Base-by-base conservation (phyloP, 1,139 yeast genomes). In the Geotrichum fermentans region DNA sequence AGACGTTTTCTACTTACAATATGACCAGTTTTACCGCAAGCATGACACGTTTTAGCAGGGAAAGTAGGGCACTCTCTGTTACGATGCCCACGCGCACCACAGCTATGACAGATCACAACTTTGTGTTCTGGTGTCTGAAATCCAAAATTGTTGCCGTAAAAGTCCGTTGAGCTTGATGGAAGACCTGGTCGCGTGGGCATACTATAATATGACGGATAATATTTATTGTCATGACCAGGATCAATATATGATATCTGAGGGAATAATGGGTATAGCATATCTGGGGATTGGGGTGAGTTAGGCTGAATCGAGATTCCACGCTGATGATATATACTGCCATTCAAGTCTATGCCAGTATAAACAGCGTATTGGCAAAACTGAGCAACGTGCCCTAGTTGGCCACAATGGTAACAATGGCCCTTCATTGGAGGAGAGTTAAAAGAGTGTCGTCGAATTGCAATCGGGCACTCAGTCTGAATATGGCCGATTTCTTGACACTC, bases 401-500 rank as follows among this genome's bases (percentile, higher is more conserved):
- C 34, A 17, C 34, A 32, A 14, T 21, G 36, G 36, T 33, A 18
- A 20, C 18, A 14, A n/a, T n/a, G n/a, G 20, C 36, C 36, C 7
- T 16, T 16, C 8, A 14, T 13, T 6, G 16, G 18, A 20, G 18
- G 18, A 11, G 16, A 11, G 68, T 51, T 70, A 70, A 51, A 41
- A 11, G 56, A 38, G 17, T 39, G 43, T 24, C 43, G 43, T 17
- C 43, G 20, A 21, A 38, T 51, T 29, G 55, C 51, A 7, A 55
- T 47, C 39, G 83, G 81, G 65, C 88, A 81, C 60, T 81, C 86
- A 39, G 79, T 68, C 67, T 80, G 85, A 56, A 81, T 80, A 63
- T 81, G 88, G 50, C 87, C 88, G 52, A 79, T 72, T 58, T 79
- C 80, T 57, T 82, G 83, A 68, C 88, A 81, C 58, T 79, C 78